A percentile compares a stretch with the other conserved stretches of the same genome.
Conservation (phyloP, 495 filamentous ascomycete genomes). For the Neurospora pannonica region DNA sequence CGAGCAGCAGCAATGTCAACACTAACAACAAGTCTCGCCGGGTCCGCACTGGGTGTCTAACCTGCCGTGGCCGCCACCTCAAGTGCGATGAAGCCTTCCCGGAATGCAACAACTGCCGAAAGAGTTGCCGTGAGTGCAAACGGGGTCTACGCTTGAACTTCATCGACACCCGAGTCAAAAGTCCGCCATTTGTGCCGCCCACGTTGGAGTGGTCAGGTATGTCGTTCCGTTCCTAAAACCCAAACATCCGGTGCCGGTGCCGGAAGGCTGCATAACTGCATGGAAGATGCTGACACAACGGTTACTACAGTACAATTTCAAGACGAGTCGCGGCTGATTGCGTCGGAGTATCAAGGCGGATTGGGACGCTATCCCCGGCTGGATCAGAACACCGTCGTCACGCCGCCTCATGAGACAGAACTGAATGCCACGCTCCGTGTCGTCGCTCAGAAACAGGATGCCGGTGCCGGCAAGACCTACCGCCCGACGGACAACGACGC, state of each 20-base stretch:
- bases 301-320: constrained; percentile 51
- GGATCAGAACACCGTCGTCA: constrained; percentile 19
- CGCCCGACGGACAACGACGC: neutral
- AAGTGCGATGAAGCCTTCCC: constrained; percentile 73
- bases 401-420: constrained; percentile 19
- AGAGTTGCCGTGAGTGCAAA: constrained; percentile 77
- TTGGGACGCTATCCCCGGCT: constrained; percentile 60
- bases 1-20: constrained; percentile 15
- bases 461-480: neutral
- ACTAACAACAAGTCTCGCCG: constrained; percentile 50
- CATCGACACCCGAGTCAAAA: constrained; percentile 69
- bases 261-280: neutral
- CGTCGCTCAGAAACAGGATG: neutral
- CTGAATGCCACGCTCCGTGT: constrained; percentile 1
- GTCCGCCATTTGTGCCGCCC: constrained; percentile 54
- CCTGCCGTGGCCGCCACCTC: constrained; percentile 60
- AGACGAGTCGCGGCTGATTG: constrained; percentile 86
- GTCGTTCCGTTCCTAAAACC: neutral
- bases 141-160: constrained; percentile 87
- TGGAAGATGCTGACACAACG: constrained; percentile 3
- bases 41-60: constrained; percentile 69
- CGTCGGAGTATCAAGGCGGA: constrained; percentile 84
- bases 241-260: neutral
- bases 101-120: constrained; percentile 76
- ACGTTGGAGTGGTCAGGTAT: constrained; percentile 59